Evolutionary conservation across 2,329 filamentous ascomycete genomes (phyloP).

Genomic region (Pseudocercospora ulei): DNA sequence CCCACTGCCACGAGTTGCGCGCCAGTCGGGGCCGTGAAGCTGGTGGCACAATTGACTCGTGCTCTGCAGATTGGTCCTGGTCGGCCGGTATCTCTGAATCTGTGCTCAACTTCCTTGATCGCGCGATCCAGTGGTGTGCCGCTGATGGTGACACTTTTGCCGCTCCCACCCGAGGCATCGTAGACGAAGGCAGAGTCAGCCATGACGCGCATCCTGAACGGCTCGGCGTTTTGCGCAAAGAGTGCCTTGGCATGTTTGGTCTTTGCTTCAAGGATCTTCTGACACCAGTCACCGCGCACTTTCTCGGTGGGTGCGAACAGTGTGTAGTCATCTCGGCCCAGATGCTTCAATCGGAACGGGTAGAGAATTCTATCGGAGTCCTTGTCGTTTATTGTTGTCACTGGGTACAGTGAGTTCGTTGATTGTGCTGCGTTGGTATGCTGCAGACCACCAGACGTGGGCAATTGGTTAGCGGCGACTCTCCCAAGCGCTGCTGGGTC

Average conservation of each 20-base stretch:
- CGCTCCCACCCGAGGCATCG: slow-evolving; percentile 49
- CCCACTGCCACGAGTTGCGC: slow-evolving; percentile 86
- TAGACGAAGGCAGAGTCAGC: slow-evolving; percentile 86
- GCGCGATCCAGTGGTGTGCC: slow-evolving; percentile 87
- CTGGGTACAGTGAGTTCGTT: slow-evolving; percentile 37
- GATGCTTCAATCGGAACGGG: slow-evolving; percentile 90
- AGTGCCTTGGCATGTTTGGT: slow-evolving; percentile 82
- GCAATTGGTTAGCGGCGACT: slow-evolving; percentile 34
- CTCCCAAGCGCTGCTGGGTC: slow-evolving; percentile 44
- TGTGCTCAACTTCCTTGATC: slow-evolving; percentile 75
- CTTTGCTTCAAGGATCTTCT: slow-evolving; percentile 89
- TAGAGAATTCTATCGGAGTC: slow-evolving; percentile 75
- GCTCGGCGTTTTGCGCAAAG: slow-evolving; percentile 86
- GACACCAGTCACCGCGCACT: slow-evolving; percentile 78
- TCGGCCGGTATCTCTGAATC: slow-evolving; percentile 55
- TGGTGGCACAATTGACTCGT: slow-evolving; percentile 82
- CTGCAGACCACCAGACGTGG: slow-evolving; percentile 47
- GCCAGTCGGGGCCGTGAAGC: slow-evolving; percentile 64
- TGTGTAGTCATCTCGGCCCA: slow-evolving; percentile 87
- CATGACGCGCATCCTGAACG: slow-evolving; percentile 82
- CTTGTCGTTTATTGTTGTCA: slow-evolving; percentile 48
- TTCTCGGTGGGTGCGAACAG: slow-evolving; percentile 70
- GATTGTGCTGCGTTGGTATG: slow-evolving; percentile 62
- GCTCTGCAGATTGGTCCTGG: slow-evolving; percentile 73
- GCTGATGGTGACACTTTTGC: slow-evolving; percentile 65